These are phyloP conservation scores for Penicillium rolfsii DNA, from an alignment of 2,329 filamentous ascomycete species.

Conservation along the genomic window DNA sequence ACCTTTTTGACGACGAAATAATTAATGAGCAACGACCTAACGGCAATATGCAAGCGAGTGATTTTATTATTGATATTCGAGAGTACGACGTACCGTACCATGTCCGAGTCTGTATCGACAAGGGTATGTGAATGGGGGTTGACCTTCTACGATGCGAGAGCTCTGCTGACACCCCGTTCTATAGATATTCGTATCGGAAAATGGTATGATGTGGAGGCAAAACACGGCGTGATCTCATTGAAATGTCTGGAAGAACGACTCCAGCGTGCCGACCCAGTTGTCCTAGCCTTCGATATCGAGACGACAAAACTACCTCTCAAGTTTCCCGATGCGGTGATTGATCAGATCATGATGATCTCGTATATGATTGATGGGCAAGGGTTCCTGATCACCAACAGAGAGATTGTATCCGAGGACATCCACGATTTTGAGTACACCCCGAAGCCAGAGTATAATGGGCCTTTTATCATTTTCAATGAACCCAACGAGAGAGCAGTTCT, in stretches of 20 bases:
- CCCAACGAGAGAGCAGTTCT: slow-evolving; percentile 85
- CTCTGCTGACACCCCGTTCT: slow-evolving; percentile 27
- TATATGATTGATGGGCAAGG: slow-evolving; percentile 99
- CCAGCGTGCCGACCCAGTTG: slow-evolving; percentile 90
- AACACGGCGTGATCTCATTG: slow-evolving; percentile 84
- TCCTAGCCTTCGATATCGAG: slow-evolving; percentile 99
- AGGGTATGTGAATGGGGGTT: slow-evolving; percentile 58
- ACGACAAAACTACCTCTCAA: slow-evolving; percentile 94
- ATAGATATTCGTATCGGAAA: slow-evolving; percentile 91
- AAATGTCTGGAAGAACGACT: slow-evolving; percentile 84
- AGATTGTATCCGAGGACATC: slow-evolving; percentile 97
- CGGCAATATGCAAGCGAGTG: slow-evolving; percentile 83
- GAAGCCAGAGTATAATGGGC: slow-evolving; percentile 90
- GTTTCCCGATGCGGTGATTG: slow-evolving; percentile 90
- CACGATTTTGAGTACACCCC: slow-evolving; percentile 98
- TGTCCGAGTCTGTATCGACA: slow-evolving; percentile 96
- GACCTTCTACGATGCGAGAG: neutral
- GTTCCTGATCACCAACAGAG: slow-evolving; percentile 95
- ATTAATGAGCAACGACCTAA: slow-evolving; percentile 78
- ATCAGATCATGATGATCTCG: slow-evolving; percentile 99
- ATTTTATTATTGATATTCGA: slow-evolving; percentile 97
- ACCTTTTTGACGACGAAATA: slow-evolving; percentile 92
- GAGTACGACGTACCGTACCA: slow-evolving; percentile 99
- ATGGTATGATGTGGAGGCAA: slow-evolving; percentile 95
- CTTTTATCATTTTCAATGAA: slow-evolving; percentile 98